Conservation (phyloP, 2,329 filamentous ascomycete species). For the Aspergillus quadricinctus region DNA sequence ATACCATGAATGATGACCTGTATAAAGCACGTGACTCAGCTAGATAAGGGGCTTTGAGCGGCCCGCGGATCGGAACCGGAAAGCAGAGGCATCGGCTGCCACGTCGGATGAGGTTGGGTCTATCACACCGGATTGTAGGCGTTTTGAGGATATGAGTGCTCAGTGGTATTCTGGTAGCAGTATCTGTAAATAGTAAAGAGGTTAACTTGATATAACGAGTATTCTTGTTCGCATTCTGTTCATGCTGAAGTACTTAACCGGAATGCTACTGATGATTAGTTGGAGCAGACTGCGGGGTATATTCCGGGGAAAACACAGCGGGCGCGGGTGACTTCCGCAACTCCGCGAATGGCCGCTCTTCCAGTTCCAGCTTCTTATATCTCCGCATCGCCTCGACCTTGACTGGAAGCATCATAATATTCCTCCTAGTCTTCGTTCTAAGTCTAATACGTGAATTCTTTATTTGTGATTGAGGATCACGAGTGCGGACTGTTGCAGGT, state of each 20-base stretch:
- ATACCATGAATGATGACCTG: constrained; percentile 21
- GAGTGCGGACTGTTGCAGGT: neutral
- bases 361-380: constrained; percentile 2
- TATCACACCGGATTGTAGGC: neutral
- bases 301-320: constrained; percentile 14
- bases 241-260: neutral
- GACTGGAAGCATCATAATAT: neutral
- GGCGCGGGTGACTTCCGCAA: constrained; percentile 14
- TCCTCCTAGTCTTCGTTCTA: neutral
- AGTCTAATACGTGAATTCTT: neutral
- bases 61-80: constrained; percentile 23
- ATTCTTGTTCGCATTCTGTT: neutral
- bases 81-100: constrained; percentile 12
- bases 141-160: neutral
- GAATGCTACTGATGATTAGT: neutral
- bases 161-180: no score
- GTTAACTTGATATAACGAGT: neutral
- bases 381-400: neutral
- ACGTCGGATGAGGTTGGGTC: constrained; percentile 10
- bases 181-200: neutral
- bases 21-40: neutral
- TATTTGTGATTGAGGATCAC: neutral
- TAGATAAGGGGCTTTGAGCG: constrained; percentile 3
- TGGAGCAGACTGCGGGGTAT: constrained; percentile 7
- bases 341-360: constrained; percentile 15